These are phyloP conservation scores for Sporothrix pseudoabietina DNA, from an alignment of 2,329 filamentous ascomycete genomes.

Conservation along the genomic window DNA sequence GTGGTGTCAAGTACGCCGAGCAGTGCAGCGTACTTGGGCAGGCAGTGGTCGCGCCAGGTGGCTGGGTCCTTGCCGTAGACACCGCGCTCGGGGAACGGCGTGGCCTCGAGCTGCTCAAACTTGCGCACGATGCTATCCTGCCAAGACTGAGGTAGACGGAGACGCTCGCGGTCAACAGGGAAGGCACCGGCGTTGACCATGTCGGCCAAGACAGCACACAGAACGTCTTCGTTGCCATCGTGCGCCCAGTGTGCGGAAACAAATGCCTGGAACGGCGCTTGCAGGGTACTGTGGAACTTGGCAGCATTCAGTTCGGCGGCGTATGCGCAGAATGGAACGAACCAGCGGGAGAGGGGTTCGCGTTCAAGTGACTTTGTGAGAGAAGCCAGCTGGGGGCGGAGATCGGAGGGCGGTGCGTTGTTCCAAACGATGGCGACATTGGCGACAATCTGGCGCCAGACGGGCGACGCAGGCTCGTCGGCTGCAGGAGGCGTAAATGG, in stretches of 20 bases:
- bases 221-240: slow-evolving; percentile 63
- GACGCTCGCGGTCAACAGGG: slow-evolving; percentile 54
- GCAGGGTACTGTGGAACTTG: slow-evolving; percentile 76
- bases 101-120: slow-evolving; percentile 66
- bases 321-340: slow-evolving; percentile 82
- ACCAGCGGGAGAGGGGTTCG: slow-evolving; percentile 68
- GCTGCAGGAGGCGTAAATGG: not conserved
- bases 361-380: slow-evolving; percentile 67
- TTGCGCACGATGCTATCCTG: slow-evolving; percentile 71
- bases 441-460: slow-evolving; percentile 63
- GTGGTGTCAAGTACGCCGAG: slow-evolving; percentile 64
- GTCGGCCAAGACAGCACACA: slow-evolving; percentile 68
- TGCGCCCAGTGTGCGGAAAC: slow-evolving; percentile 73
- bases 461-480: slow-evolving; percentile 39
- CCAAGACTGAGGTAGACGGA: slow-evolving; percentile 66
- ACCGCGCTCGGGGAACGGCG: slow-evolving; percentile 65
- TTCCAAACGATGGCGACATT: slow-evolving; percentile 69
- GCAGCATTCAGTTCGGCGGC: slow-evolving; percentile 72
- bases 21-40: slow-evolving; percentile 69
- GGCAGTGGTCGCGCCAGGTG: slow-evolving; percentile 63
- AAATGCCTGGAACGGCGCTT: slow-evolving; percentile 83
- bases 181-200: slow-evolving; percentile 62
- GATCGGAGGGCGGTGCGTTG: slow-evolving; percentile 74
- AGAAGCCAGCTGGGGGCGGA: slow-evolving; percentile 69
- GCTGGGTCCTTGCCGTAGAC: slow-evolving; percentile 64